Base-by-base conservation (phyloP, 2,329 filamentous ascomycete species). In the Colletotrichum sp. region DNA sequence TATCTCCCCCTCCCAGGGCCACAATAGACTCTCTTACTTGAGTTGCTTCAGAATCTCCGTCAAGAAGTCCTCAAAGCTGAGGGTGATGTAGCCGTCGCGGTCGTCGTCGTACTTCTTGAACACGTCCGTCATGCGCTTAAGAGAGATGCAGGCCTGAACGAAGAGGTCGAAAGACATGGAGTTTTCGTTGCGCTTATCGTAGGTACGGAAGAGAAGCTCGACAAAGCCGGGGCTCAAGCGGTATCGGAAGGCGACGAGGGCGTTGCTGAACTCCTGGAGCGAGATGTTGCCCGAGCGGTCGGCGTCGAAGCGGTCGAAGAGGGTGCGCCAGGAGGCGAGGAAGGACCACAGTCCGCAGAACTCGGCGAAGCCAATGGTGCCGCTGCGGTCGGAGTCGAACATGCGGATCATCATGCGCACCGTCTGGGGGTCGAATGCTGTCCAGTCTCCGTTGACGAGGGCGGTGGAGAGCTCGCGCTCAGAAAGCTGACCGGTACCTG, bases 371-470 rank as follows among this genome's bases (percentile, higher is more conserved):
- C 94, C 96, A 83, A 99, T 97, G 16, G 94, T 94, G 67, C 96
- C 96, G 77, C 91, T 94, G 80, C 95, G 94, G 86, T 98, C 95
- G 74, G 94, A 95, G 86, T 98, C 96, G 86, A 99, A 99, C 97
- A 99, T 98, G 82, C 96, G 94, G 79, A 99, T 98, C 96, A 99
- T 98, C 95, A 98, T 98, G 82, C 94, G 94, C 78, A 98, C 96
- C 2, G 97, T 99, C 80, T 98, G 94, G 6, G 93, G 90, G 85
- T 99, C 96, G 84, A 99, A 99, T 6, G 95, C 92, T 2, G 95
- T 95, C 92, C 95, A 98, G 88, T 99, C 97, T 71, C 96, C 96
- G 83, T 99, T 99, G 75, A 98, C 96, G 8, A 99, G 92, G 25
- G 97, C 97, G 2, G 94, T 93, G 12, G 95, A 94, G 56, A 99